Evolutionary conservation across 1,139 yeast genomes (phyloP).

Genomic region (Suhomyces atakaporum): DNA sequence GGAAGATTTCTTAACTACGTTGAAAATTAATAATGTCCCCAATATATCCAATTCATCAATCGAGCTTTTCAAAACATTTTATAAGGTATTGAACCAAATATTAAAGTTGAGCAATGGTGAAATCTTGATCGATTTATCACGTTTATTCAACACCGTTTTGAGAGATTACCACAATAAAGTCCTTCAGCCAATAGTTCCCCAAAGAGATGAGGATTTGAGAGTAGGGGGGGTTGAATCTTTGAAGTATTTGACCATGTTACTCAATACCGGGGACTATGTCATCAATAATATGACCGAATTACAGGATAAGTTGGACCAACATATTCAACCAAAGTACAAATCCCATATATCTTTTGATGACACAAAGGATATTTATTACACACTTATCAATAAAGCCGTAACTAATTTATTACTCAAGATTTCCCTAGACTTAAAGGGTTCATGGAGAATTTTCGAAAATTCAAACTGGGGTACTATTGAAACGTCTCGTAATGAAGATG

Average conservation of each 20-base stretch:
- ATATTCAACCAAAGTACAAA: slow-evolving; percentile 42
- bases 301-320: slow-evolving; percentile 59
- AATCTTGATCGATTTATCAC: slow-evolving; percentile 63
- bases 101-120: slow-evolving; percentile 71
- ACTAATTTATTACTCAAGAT: slow-evolving; percentile 59
- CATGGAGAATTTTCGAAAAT: slow-evolving; percentile 87
- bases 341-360: slow-evolving; percentile 49
- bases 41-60: slow-evolving; percentile 81
- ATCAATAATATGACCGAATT: slow-evolving; percentile 76
- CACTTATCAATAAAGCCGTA: slow-evolving; percentile 60
- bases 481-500: slow-evolving; percentile 42
- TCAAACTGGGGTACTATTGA: slow-evolving; percentile 71
- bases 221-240: slow-evolving; percentile 52
- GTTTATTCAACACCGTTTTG: slow-evolving; percentile 68
- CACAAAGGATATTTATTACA: slow-evolving; percentile 57
- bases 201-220: slow-evolving; percentile 25
- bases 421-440: slow-evolving; percentile 60
- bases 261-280: slow-evolving; percentile 91
- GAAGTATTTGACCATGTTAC: slow-evolving; percentile 65
- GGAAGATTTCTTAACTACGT: slow-evolving; percentile 34
- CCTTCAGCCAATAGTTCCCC: slow-evolving; percentile 60
- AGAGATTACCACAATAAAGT: slow-evolving; percentile 63
- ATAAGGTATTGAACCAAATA: slow-evolving; percentile 73
- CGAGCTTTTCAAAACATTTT: slow-evolving; percentile 76
- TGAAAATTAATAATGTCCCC: slow-evolving; percentile 48